Percentiles rank a stretch among this genome's conserved stretches.
Evolutionary conservation across 306 rosid species (phyloP).

Genomic region (Boehmeria nivea): DNA sequence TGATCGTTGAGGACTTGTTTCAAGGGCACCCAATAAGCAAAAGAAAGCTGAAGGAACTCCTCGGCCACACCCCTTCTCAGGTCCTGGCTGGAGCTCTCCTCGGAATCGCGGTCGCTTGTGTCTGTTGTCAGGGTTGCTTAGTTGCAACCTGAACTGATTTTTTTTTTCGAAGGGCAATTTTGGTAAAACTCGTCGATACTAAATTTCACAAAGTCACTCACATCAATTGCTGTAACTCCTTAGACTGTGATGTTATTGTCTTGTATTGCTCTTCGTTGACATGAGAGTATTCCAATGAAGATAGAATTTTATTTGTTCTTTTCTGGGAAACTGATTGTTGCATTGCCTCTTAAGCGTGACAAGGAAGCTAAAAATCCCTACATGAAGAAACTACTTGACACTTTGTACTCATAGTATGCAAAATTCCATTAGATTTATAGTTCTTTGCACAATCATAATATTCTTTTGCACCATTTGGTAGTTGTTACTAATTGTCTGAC

Average conservation of each 20-base stretch:
- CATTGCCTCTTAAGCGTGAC: too few relatives aligned
- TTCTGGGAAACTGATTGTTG: background rate
- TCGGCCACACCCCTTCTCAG: conserved; percentile 89
- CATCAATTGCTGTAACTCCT: background rate
- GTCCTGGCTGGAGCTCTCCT: conserved; percentile 82
- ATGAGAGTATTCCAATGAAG: background rate
- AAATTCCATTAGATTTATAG: too few relatives aligned
- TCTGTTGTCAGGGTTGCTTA: conserved; percentile 57
- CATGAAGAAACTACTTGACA: too few relatives aligned
- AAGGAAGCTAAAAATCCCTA: too few relatives aligned
- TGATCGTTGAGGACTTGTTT: conserved; percentile 82
- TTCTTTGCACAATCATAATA: too few relatives aligned
- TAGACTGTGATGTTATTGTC: background rate
- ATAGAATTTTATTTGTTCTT: too few relatives aligned
- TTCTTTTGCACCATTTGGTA: too few relatives aligned
- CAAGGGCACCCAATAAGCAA: conserved; percentile 86
- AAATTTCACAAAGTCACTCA: too few relatives aligned
- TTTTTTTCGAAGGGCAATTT: conserved; percentile 9
- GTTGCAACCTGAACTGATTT: conserved; percentile 32
- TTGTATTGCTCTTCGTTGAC: background rate
- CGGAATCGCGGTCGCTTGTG: conserved; percentile 58
- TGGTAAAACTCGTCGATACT: conserved; percentile 9
- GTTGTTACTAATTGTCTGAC: background rate
- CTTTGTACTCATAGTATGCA: too few relatives aligned
- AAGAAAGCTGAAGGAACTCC: conserved; percentile 86